Evolutionary conservation across 2,329 filamentous ascomycete species (phyloP).

Genomic region (Dactylellina sp.): DNA sequence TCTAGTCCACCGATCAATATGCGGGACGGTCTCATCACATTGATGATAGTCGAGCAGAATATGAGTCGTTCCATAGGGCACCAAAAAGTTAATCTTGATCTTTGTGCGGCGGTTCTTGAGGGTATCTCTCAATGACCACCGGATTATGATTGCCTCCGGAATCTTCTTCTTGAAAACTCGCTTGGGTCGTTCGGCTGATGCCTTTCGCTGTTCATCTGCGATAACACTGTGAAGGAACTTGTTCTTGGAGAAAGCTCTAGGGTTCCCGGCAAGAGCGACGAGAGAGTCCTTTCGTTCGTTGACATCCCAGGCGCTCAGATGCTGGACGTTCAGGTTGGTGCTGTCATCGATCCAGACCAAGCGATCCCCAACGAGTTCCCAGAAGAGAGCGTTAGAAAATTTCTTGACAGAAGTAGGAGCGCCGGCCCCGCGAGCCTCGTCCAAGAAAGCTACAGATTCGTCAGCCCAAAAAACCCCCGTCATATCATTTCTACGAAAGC

Average conservation of each 20-base stretch:
- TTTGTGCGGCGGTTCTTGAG: conserved; percentile 39
- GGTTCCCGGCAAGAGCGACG: conserved; percentile 45
- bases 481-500: too few species aligned
- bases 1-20: conserved; percentile 10
- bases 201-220: conserved; percentile 39
- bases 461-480: too few species aligned
- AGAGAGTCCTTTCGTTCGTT: conserved; percentile 52
- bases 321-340: conserved; percentile 48
- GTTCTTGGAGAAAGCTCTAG: conserved; percentile 41
- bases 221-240: conserved; percentile 43
- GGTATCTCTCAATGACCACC: conserved; percentile 41
- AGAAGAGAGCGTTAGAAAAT: conserved; percentile 43
- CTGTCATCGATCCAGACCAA: conserved; percentile 54
- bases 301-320: conserved; percentile 51
- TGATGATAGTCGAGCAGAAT: conserved; percentile 48
- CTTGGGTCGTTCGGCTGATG: conserved; percentile 29
- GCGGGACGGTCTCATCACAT: conserved; percentile 15
- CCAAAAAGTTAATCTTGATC: conserved; percentile 37
- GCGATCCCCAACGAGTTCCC: conserved; percentile 47
- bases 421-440: conserved; percentile 25
- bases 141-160: conserved; percentile 43
- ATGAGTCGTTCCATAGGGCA: conserved; percentile 32
- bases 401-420: conserved; percentile 48
- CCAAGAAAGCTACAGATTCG: conserved; percentile 34
- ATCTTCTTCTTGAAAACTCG: conserved; percentile 36